A percentile compares a stretch with the other conserved stretches of the same genome.
phyloP scores from a whole-genome alignment of 371 early-diverging fungal genomes.

The Catenaria anguillulae region DNA sequence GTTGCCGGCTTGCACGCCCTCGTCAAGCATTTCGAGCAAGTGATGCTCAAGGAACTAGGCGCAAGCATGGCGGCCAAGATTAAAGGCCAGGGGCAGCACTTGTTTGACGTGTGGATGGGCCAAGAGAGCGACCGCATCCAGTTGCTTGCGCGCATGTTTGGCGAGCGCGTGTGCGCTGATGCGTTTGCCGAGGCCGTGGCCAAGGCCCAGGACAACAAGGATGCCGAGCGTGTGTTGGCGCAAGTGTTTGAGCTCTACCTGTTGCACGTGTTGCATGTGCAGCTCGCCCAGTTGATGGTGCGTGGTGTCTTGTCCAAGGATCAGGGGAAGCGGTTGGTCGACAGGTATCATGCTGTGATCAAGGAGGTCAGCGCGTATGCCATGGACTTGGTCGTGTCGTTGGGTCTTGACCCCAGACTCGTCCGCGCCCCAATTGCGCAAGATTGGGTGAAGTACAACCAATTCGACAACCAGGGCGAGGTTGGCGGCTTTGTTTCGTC shows the following conservation, averaged over 20 bases:
- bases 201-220: constrained; percentile 9
- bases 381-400: constrained; percentile 28
- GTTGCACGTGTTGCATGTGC: constrained; percentile 24
- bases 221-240: constrained; percentile 13
- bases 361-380: constrained; percentile 27
- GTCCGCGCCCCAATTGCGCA: constrained; percentile 50
- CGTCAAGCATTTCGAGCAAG: constrained; percentile 29
- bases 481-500: no score
- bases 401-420: constrained; percentile 38
- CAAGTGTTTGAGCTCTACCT: constrained; percentile 30
- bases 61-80: constrained; percentile 30
- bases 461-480: constrained; percentile 39
- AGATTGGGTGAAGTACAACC: constrained; percentile 46
- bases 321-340: constrained; percentile 22
- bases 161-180: constrained; percentile 45
- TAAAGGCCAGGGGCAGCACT: constrained; percentile 15
- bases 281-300: constrained; percentile 38
- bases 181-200: constrained; percentile 15
- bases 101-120: constrained; percentile 58
- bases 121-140: constrained; percentile 51
- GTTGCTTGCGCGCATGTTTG: constrained; percentile 37
- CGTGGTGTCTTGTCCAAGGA: constrained; percentile 26
- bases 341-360: constrained; percentile 23
- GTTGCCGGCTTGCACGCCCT: constrained; percentile 28
- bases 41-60: constrained; percentile 31